Base-by-base conservation (phyloP, 352 stramenopile species). In the Saprolegnia parasitica region DNA sequence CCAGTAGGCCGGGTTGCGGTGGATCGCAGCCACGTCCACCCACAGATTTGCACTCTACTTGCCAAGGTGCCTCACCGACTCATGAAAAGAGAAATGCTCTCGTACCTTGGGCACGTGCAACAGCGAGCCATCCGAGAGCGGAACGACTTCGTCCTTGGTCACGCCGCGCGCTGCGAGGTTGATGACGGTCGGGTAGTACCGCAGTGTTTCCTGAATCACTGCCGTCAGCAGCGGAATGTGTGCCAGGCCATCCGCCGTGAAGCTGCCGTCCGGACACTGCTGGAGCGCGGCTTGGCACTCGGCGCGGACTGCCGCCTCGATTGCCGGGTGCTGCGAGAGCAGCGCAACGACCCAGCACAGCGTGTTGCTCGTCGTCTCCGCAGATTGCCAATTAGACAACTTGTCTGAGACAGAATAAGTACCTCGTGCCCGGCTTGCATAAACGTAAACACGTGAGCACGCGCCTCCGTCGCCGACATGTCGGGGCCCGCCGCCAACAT, bases 161-260 rank as follows among this genome's bases (percentile, higher is more conserved):
- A 32, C 45, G 40, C 29, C 72, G 29, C 64, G 49, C 18, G 74
- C 68, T 6, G 71, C 6, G 23, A 79, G 71, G 26, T 74, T 68
- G 23, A 73, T 74, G n/a, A 74, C 77, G 29, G 77, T 73, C 56
- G 77, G 66, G 58, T 78, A 78, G 16, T 82, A 21, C 11, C 79
- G 72, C 24, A 84, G 60, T 39, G 81, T 74, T 73, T 86, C 79
- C 29, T 75, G 70, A 42, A 86, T 66, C 56, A 86, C 78, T 9
- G 74, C 76, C 46, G 77, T 42, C 13, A 81, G 71, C 62, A 62
- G 81, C 72, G 29, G 80, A 74, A 70, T 10, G 3, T 70, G 45
- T 1, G 13, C 63, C 5, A 70, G 37, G 1, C n/a, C 21, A 10
- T 50, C 20, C 10, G 45, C 62, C 4, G 23, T 52, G 13, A 70